Evolutionary conservation across 2,329 filamentous ascomycete genomes (phyloP).

Genomic region (Purpureocillium takamizusanense): DNA sequence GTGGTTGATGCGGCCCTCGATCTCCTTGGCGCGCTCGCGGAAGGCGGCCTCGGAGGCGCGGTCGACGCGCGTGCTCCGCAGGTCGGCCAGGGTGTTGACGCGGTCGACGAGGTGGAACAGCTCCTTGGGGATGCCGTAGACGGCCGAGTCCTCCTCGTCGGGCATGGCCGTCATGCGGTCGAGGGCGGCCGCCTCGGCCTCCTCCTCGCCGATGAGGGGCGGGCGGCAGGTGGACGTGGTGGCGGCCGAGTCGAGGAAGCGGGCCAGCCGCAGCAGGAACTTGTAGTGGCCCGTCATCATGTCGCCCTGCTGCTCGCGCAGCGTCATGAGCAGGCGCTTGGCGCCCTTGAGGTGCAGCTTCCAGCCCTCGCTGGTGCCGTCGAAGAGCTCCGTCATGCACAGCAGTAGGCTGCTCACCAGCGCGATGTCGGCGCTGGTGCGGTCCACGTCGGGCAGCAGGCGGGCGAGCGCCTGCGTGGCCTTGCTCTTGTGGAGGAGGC

Average conservation of each 20-base stretch:
- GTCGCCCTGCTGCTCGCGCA: conserved; percentile 20
- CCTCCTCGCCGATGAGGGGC: conserved; percentile 22
- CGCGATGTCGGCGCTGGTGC: conserved; percentile 21
- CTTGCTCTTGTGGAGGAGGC: conserved; percentile 20
- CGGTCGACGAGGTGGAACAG: conserved; percentile 23
- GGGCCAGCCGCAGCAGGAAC: conserved; percentile 23
- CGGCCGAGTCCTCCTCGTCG: conserved; percentile 22
- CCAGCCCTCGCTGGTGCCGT: conserved; percentile 30
- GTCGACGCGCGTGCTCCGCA: conserved; percentile 21
- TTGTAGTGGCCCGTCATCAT: conserved; percentile 27
- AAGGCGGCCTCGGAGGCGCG: conserved; percentile 19
- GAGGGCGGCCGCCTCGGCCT: conserved; percentile 16
- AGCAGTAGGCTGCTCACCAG: conserved; percentile 29
- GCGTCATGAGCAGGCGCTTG: conserved; percentile 24
- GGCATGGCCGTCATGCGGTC: conserved; percentile 15
- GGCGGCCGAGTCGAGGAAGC: conserved; percentile 23
- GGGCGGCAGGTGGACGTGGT: conserved; percentile 24
- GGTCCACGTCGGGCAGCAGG: conserved; percentile 24
- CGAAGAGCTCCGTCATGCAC: conserved; percentile 32
- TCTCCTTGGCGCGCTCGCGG: conserved; percentile 15
- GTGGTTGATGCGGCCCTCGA: conserved; percentile 25
- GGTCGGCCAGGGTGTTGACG: conserved; percentile 22
- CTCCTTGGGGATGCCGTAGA: conserved; percentile 25
- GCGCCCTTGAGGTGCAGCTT: conserved; percentile 32
- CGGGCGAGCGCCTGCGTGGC: conserved; percentile 20